Evolutionary conservation across 192 early-diverging fungal genomes (phyloP), one percentile per base, ranked within the genome.

Genomic region (Umbelopsis sp.): DNA sequence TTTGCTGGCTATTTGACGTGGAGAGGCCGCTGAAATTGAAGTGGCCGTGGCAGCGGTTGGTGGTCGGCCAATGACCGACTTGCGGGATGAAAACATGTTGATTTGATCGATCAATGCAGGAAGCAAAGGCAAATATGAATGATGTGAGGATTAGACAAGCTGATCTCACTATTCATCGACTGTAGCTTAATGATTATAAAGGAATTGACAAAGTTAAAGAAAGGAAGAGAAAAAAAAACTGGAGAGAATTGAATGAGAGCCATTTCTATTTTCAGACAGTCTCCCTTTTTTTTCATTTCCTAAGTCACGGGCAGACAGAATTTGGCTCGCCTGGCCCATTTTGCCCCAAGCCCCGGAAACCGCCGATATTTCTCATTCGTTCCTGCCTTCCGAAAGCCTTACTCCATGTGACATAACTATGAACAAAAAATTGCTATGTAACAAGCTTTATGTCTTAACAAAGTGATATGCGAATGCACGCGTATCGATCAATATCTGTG

Each of bases 1-100:
- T 69, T 66, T 68, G 46, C 51, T 72, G 41, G 76, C 76, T 22
- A 78, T 52, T 67, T 78, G 76, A 4, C 76, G 52, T 35, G 76
- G 76, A 37, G 76, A 72, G 16, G 73, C n/a, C 7, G 47, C 48
- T 33, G 55, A 30, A 35, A 25, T 16, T 2, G 46, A 66, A 52
- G 47, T 65, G 37, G 74, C 33, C 50, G 66, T 64, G 18, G 64
- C 6, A 51, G 68, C 33, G 23, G n/a, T 44, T 13, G 68, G 74
- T 20, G 74, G 61, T 12, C 35, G 33, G 6, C 68, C 71, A 61
- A 61, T 61, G 18, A 61, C 12, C 27, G 55, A 61, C 30, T 61
- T 61, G 55, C 55, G 55, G 55, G 55, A 61, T 61, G 55, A 61
- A 25, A 61, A 61, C 55, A 61, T 61, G 55, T 11, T 7, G 55